Evolutionary conservation across 345 rosid genomes (phyloP), one percentile per base, ranked within the genome.

Genomic region (Lepidium aucheri): DNA sequence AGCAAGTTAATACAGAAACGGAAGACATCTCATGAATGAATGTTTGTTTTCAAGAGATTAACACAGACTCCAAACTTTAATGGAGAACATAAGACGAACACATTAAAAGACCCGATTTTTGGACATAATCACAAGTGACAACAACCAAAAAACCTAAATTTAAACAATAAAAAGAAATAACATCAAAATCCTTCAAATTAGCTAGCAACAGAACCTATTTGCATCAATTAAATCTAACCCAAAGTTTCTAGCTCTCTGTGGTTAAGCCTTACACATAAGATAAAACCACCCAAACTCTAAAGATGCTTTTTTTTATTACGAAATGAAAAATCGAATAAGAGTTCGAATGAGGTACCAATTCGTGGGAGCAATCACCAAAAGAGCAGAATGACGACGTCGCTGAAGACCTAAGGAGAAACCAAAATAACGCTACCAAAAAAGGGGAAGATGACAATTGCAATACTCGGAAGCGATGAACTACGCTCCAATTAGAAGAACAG

Each of bases 191-290:
- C 33, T 50, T 30, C 50, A 10, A 22, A 38, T 58, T 6, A 50
- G 9, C 38, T 2, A 60, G 51, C 9, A 55, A 46, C 51, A 45
- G 10, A 45, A 47, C 52, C 63, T 32, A 55, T 13, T 12, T 32
- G 53, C 33, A 52, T 35, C 61, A 73, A 73, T 28, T 42, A 59
- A 42, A 65, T 65, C 50, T 9, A 36, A 52, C 32, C 3, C n/a
- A 30, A 49, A 41, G 7, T 3, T 42, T 38, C 11, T 20, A 62
- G 6, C 49, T 61, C 63, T 54, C 12, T 26, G 56, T 2, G 34
- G 7, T 44, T 30, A 42, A 18, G 51, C 49, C 32, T 43, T n/a
- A 63, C 42, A 54, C 11, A 46, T 12, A 53, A 13, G 55, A 34
- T 42, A 42, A 43, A 58, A 35, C 43, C 14, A 49, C 20, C 34